Evolutionary conservation across 1,284 basidiomycete species (phyloP).

Genomic region (Melampsora americana): DNA sequence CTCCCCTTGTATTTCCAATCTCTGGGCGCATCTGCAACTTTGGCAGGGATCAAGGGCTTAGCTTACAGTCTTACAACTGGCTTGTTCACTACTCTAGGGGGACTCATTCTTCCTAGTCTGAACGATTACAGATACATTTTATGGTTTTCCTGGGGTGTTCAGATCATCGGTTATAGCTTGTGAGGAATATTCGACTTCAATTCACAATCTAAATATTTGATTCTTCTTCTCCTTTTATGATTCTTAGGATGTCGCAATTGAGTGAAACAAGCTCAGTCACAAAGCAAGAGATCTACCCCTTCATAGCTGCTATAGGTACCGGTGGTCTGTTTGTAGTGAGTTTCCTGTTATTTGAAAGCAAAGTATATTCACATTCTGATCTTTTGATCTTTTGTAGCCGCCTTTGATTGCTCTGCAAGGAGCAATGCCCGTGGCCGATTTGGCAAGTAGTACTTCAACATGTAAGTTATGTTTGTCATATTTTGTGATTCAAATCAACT

Average conservation of each 20-base stretch:
- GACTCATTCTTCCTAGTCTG: conserved; percentile 63
- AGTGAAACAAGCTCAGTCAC: not conserved
- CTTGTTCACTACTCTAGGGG: conserved; percentile 62
- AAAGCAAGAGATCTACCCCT: conserved; percentile 4
- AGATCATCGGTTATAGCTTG: not conserved
- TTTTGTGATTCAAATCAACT: not conserved
- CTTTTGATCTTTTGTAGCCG: not conserved
- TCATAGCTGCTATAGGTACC: not conserved
- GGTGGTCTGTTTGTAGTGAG: not conserved
- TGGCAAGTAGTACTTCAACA: conserved; percentile 5
- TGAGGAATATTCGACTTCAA: not conserved
- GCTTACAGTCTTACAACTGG: conserved; percentile 68
- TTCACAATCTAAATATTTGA: no score
- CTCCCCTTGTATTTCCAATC: conserved; percentile 75
- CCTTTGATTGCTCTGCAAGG: conserved; percentile 4
- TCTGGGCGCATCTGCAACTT: conserved; percentile 70
- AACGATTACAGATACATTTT: conserved; percentile 66
- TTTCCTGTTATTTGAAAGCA: not conserved
- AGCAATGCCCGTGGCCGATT: not conserved
- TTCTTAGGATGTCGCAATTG: not conserved
- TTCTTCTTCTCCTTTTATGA: not conserved
- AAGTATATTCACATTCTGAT: not conserved
- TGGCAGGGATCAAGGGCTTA: conserved; percentile 70
- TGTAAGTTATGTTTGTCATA: not conserved
- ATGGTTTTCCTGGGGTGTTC: conserved; percentile 56